Conservation (phyloP, 345 rosid genomes). For the Gossypium raimondii region DNA sequence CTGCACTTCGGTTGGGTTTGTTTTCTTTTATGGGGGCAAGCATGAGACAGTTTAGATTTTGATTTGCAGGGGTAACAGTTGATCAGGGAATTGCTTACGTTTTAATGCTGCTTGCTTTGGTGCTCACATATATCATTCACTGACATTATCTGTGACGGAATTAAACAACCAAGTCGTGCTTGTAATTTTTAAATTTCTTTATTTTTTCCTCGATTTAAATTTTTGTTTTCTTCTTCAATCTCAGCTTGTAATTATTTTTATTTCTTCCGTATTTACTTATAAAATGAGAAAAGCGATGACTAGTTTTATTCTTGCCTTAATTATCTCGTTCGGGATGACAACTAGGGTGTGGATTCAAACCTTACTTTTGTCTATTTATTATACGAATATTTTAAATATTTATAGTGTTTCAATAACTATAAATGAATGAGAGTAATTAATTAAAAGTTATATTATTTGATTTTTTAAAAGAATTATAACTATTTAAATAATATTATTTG, state of each 20-base stretch:
- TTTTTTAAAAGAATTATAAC: no score
- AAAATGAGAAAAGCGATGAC: no score
- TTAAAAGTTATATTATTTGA: no score
- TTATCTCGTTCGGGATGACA: no score
- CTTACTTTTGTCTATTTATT: no score
- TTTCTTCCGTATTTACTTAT: neutral
- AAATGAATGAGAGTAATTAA: no score
- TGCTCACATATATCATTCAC: slow-evolving; percentile 27
- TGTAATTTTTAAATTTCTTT: neutral
- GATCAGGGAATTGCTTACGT: slow-evolving; percentile 34
- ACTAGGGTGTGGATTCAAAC: no score
- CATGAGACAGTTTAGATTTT: neutral
- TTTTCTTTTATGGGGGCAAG: neutral
- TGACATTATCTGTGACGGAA: neutral
- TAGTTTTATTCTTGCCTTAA: no score
- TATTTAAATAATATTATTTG: no score
- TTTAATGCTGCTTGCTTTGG: slow-evolving; percentile 26
- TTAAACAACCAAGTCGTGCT: neutral
- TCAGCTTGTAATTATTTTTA: neutral
- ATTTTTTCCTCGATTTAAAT: neutral
- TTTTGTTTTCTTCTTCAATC: neutral
- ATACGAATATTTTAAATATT: no score
- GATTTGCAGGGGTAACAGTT: slow-evolving; percentile 22
- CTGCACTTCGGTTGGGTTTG: neutral
- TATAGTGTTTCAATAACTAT: no score